Conservation (phyloP, 371 early-diverging fungal genomes). For the Mucor irregularis region DNA sequence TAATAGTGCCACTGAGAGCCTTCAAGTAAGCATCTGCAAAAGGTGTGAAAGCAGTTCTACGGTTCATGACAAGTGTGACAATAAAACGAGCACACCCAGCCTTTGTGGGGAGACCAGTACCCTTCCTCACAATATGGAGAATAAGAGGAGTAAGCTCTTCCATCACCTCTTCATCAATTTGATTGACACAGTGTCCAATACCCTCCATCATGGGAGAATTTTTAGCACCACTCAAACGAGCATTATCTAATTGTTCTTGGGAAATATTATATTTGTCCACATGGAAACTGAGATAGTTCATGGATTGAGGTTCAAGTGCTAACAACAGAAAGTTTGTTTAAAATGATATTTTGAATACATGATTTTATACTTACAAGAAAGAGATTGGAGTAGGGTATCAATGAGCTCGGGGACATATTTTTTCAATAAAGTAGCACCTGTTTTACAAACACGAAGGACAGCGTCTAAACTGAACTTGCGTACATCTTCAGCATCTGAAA, state of each 20-base stretch:
- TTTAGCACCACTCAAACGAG: constrained; percentile 70
- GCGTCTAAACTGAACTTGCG: constrained; percentile 80
- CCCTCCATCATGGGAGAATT: constrained; percentile 87
- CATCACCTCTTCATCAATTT: constrained; percentile 74
- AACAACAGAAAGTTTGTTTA: not conserved
- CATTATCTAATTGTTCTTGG: constrained; percentile 81
- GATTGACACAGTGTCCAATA: constrained; percentile 74
- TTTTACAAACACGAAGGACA: constrained; percentile 80
- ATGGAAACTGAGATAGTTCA: constrained; percentile 91
- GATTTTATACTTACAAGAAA: constrained; percentile 59
- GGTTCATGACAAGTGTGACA: constrained; percentile 72
- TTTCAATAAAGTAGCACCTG: constrained; percentile 71
- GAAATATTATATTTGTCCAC: constrained; percentile 86
- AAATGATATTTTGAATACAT: not conserved
- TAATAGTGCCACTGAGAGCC: constrained; percentile 73
- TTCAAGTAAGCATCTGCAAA: constrained; percentile 72
- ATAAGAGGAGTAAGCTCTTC: constrained; percentile 67
- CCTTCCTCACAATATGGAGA: constrained; percentile 73
- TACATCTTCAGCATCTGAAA: constrained; percentile 87
- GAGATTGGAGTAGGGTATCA: constrained; percentile 76
- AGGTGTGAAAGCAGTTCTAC: constrained; percentile 56
- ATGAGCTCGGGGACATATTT: constrained; percentile 74
- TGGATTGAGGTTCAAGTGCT: constrained; percentile 57
- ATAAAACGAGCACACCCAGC: constrained; percentile 89
- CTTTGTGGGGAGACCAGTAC: constrained; percentile 88